phyloP scores from a whole-genome alignment of 805 yeast genomes.

The Myxozyma monticola region DNA sequence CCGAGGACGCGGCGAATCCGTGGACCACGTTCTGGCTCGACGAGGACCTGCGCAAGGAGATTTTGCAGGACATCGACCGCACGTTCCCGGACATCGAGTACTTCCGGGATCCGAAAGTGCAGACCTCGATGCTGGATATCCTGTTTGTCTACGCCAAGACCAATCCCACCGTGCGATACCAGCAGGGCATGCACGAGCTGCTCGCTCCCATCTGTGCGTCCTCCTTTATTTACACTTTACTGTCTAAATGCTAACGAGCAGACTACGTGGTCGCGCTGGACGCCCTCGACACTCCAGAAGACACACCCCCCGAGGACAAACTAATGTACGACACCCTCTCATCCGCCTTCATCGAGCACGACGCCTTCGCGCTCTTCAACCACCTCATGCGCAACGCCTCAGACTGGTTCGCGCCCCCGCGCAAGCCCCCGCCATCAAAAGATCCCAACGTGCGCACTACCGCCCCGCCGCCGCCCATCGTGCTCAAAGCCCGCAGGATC shows the following conservation, averaged over 20 bases:
- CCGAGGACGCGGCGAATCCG: slow-evolving; percentile 30
- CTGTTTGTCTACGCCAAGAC: slow-evolving; percentile 50
- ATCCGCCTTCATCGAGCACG: slow-evolving; percentile 34
- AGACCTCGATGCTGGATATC: slow-evolving; percentile 42
- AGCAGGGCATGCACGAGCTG: slow-evolving; percentile 59
- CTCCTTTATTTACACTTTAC: not conserved
- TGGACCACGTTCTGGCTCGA: slow-evolving; percentile 30
- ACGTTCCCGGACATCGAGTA: slow-evolving; percentile 40
- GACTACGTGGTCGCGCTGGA: slow-evolving; percentile 18
- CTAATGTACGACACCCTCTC: slow-evolving; percentile 25
- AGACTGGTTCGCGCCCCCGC: slow-evolving; percentile 36
- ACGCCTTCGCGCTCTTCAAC: slow-evolving; percentile 37
- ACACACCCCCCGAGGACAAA: slow-evolving; percentile 6
- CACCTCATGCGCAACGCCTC: slow-evolving; percentile 37
- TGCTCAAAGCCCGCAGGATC: slow-evolving; percentile 36
- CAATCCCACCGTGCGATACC: slow-evolving; percentile 50
- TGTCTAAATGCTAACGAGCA: not conserved
- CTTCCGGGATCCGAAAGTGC: slow-evolving; percentile 35
- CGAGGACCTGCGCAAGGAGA: slow-evolving; percentile 30
- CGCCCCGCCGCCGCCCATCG: slow-evolving; percentile 39
- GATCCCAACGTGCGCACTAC: slow-evolving; percentile 15
- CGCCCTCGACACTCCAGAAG: slow-evolving; percentile 5
- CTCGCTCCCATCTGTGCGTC: slow-evolving; percentile 47
- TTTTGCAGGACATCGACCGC: slow-evolving; percentile 39
- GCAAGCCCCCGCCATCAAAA: slow-evolving; percentile 21